Evolutionary conservation across 2,329 filamentous ascomycete genomes (phyloP).

Genomic region (Catunica adiposa): DNA sequence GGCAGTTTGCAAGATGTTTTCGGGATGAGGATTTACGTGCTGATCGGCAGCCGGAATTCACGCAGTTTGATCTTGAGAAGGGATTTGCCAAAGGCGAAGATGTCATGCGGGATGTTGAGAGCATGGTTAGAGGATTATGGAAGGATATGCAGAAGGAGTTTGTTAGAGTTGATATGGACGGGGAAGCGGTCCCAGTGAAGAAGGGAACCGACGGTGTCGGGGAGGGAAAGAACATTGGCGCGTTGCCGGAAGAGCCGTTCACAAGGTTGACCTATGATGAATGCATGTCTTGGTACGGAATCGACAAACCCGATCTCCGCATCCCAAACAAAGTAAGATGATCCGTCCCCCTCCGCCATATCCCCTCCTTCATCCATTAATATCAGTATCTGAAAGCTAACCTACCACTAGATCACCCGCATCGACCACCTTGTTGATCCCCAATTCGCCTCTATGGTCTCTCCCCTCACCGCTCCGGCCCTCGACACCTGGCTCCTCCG

Average conservation of each 20-base stretch:
- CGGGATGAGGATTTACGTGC: conserved; percentile 85
- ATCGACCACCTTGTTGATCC: conserved; percentile 46
- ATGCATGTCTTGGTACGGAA: conserved; percentile 66
- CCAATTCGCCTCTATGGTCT: conserved; percentile 60
- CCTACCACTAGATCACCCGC: conserved; percentile 39
- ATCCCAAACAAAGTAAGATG: conserved; percentile 49
- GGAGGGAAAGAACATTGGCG: conserved; percentile 1
- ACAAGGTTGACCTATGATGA: conserved; percentile 51
- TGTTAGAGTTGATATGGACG: conserved; percentile 20
- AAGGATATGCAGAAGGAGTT: conserved; percentile 28
- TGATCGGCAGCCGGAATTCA: conserved; percentile 92
- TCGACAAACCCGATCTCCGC: conserved; percentile 82
- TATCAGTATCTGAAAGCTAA: conserved; percentile 11
- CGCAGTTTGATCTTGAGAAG: conserved; percentile 92
- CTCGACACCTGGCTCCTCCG: conserved; percentile 61
- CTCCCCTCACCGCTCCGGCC: conserved; percentile 49
- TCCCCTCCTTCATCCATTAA: neutral
- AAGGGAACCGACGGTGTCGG: conserved; percentile 13
- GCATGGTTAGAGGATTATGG: conserved; percentile 40
- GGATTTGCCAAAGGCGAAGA: conserved; percentile 58
- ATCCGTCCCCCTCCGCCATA: conserved; percentile 6
- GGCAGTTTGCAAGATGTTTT: conserved; percentile 88
- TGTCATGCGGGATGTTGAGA: conserved; percentile 44
- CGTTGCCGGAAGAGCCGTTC: conserved; percentile 29
- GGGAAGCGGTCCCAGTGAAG: conserved; percentile 19